phyloP scores from a whole-genome alignment of 108 stramenopile genomes.

The Stephanodiscus triporus region DNA sequence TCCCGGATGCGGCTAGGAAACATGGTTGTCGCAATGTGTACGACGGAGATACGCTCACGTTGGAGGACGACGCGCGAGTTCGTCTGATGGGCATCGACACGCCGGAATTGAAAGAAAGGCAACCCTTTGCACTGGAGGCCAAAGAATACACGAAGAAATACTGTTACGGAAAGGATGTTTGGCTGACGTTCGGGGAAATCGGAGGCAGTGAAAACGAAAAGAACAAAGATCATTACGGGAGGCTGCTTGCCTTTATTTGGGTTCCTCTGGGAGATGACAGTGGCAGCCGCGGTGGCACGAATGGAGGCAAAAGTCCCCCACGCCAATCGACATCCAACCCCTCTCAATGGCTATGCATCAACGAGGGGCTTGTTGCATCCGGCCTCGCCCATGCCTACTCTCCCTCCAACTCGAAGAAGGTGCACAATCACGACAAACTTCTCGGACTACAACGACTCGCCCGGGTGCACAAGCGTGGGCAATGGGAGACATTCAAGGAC shows the following conservation, averaged over 20 bases:
- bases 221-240: constrained; percentile 76
- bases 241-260: constrained; percentile 68
- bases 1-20: constrained; percentile 63
- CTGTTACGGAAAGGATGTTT: constrained; percentile 65
- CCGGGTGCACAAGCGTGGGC: constrained; percentile 39
- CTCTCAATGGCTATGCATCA: constrained; percentile 69
- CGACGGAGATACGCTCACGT: constrained; percentile 81
- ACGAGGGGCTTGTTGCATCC: constrained; percentile 74
- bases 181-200: constrained; percentile 42
- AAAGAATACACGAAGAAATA: constrained; percentile 68
- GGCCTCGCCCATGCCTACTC: constrained; percentile 67
- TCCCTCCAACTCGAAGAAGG: constrained; percentile 48
- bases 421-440: constrained; percentile 67
- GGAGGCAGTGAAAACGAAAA: constrained; percentile 27
- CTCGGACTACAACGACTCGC: constrained; percentile 60
- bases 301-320: background rate
- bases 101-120: constrained; percentile 79
- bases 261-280: constrained; percentile 32
- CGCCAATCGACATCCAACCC: background rate
- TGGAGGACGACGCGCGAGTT: constrained; percentile 63
- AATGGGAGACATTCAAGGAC: constrained; percentile 55
- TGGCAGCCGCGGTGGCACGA: background rate
- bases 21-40: constrained; percentile 67
- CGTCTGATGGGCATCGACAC: constrained; percentile 82
- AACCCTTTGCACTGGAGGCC: constrained; percentile 79